Percentiles rank a stretch among this genome's conserved stretches.
Conservation (phyloP, 345 rosid species). For the Hypericum perforatum region DNA sequence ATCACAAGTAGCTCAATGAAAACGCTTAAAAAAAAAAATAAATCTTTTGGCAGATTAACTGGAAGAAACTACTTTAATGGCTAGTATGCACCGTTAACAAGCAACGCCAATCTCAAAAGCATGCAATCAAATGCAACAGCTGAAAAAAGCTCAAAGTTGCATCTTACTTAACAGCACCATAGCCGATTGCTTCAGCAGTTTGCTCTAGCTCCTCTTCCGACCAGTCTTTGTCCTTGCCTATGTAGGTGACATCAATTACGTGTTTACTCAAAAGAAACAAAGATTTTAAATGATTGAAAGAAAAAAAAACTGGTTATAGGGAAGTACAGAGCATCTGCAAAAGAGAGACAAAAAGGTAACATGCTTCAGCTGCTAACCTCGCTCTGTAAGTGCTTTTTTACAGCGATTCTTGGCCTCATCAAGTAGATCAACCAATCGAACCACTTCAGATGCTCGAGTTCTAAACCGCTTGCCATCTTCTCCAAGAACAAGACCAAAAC, state of each 20-base stretch:
- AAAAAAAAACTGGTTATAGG: background rate
- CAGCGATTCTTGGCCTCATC: slow-evolving; percentile 92
- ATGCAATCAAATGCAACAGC: background rate
- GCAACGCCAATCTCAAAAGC: background rate
- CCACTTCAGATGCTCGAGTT: slow-evolving; percentile 79
- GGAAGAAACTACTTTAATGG: too few relatives aligned
- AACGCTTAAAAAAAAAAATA: too few relatives aligned
- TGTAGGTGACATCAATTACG: slow-evolving; percentile 1
- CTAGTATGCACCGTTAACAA: too few relatives aligned
- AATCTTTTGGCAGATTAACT: too few relatives aligned
- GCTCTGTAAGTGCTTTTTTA: slow-evolving; percentile 61
- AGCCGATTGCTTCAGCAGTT: slow-evolving; percentile 90
- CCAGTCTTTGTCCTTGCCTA: slow-evolving; percentile 88
- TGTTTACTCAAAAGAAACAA: background rate
- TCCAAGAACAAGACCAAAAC: slow-evolving; percentile 93
- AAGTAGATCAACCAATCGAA: slow-evolving; percentile 83
- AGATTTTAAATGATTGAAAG: too few relatives aligned
- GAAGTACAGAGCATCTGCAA: slow-evolving; percentile 1
- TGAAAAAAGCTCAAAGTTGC: background rate
- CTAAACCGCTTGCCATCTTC: slow-evolving; percentile 90
- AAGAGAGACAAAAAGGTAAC: slow-evolving; percentile 8
- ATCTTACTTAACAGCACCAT: slow-evolving; percentile 94
- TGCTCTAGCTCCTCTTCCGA: slow-evolving; percentile 75
- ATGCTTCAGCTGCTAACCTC: slow-evolving; percentile 38
- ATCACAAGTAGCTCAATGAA: too few relatives aligned